Evolutionary conservation across 2,329 filamentous ascomycete species (phyloP).

Genomic region (Fusarium floridanum): DNA sequence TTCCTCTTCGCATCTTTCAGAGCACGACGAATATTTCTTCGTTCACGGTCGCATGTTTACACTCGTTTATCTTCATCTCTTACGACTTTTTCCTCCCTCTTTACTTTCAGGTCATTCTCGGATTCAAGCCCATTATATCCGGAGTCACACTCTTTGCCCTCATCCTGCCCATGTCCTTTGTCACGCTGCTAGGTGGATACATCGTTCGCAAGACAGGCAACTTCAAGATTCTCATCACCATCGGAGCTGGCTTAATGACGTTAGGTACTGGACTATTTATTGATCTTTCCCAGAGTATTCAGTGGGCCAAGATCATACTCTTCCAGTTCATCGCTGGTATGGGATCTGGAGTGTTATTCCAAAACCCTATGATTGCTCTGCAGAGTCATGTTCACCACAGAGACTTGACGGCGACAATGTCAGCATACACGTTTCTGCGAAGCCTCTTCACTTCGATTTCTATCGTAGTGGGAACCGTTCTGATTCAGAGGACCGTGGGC

Average conservation of each 20-base stretch:
- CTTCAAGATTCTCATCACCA: conserved; percentile 71
- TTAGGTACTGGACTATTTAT: conserved; percentile 75
- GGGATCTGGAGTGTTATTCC: conserved; percentile 76
- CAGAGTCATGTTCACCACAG: conserved; percentile 72
- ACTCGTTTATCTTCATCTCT: conserved; percentile 82
- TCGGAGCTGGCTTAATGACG: conserved; percentile 69
- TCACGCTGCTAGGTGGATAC: conserved; percentile 68
- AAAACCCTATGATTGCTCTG: conserved; percentile 76
- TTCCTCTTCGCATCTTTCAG: conserved; percentile 79
- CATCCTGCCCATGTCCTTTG: conserved; percentile 73
- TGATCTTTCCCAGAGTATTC: conserved; percentile 64
- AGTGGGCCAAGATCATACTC: conserved; percentile 68
- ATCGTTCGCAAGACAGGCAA: conserved; percentile 73
- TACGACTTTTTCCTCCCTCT: conserved; percentile 84
- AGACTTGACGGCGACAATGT: conserved; percentile 75
- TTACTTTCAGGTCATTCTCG: conserved; percentile 83
- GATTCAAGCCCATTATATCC: conserved; percentile 75
- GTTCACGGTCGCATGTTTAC: conserved; percentile 76
- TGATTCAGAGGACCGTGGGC: conserved; percentile 68
- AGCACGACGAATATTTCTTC: conserved; percentile 74
- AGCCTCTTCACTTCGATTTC: conserved; percentile 76
- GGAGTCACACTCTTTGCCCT: conserved; percentile 82
- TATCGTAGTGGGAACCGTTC: conserved; percentile 78
- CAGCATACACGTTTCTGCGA: conserved; percentile 75
- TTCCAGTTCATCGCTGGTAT: conserved; percentile 74